Base-by-base conservation (phyloP, 2,329 filamentous ascomycete genomes). In the Penicillium decumbens region DNA sequence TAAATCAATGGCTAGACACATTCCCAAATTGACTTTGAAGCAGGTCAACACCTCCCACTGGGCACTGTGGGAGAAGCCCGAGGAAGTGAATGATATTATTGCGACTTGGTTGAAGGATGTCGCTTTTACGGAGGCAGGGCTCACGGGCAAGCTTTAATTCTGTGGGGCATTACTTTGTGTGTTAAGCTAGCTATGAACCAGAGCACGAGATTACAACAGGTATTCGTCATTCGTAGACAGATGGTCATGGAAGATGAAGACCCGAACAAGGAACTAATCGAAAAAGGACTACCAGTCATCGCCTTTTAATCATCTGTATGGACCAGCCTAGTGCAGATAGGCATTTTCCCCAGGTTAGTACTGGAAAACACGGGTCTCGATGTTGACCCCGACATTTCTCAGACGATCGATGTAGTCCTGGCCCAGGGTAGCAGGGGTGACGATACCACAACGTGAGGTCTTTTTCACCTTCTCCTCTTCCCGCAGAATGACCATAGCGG, bases 41-140 rank as follows among this genome's bases (percentile, higher is more conserved):
- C 81, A 87, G 65, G 84, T 95, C 47, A 70, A 84, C 30, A 79
- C 85, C 0, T 75, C 78, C 15, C 93, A 97, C 71, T 97, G 92
- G 92, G 88, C 85, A 40, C 72, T 95, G 65, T 84, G 82, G 75
- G 82, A 95, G 75, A 81, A 80, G 55, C 78, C 85, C 0, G 80
- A 77, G 20, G 81, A 85, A 60, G 81, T 89, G 3, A 96, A 96
- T 68, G 67, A 65, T 43, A 73, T 83, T 52, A 76, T 95, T 58
- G 76, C 74, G 48, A 75, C 79, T 49, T 95, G 90, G 80, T 58
- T 95, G 52, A 77, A 80, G 50, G 72, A 70, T 13, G 76, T 84
- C 38, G 77, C 75, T 2, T 75, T 76, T 58, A 70, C 66, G 53
- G 69, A 66, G 24, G 70, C 61, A 49, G 72, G 71, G 58, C 15